phyloP scores from a whole-genome alignment of 225 moss, liverwort and hornwort species.

The Physcomitrium patens region DNA sequence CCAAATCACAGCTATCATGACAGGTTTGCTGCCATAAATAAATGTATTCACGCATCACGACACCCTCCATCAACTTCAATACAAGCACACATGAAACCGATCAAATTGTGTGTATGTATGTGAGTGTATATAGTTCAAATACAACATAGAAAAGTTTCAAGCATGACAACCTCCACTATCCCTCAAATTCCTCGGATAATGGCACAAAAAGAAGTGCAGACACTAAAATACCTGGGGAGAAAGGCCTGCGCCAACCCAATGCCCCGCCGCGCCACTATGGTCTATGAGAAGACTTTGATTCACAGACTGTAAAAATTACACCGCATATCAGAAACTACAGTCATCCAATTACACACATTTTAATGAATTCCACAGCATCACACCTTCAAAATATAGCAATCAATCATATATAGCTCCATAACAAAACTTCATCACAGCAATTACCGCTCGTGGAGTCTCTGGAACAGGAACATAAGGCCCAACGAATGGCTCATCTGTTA shows the following conservation, averaged over 20 bases:
- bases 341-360: constrained; percentile 4
- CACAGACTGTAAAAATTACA: constrained; percentile 44
- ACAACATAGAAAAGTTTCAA: no score
- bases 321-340: constrained; percentile 23
- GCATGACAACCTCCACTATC: no score
- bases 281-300: constrained; percentile 58
- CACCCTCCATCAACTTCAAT: no score
- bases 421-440: background rate
- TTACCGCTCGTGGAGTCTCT: constrained; percentile 77
- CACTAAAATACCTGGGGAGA: constrained; percentile 53
- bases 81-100: no score
- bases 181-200: no score
- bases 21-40: background rate
- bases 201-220: no score
- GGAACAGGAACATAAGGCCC: constrained; percentile 72
- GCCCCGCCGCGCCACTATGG: constrained; percentile 56
- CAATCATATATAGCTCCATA: background rate
- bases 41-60: no score
- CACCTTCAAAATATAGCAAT: background rate
- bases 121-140: no score
- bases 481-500: constrained; percentile 68
- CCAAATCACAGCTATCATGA: background rate
- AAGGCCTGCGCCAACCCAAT: constrained; percentile 62
- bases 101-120: no score
- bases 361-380: background rate